Evolutionary conservation across 2,329 filamentous ascomycete species (phyloP), one percentile per base, ranked within the genome.

Genomic region (Clonostachys sp.): DNA sequence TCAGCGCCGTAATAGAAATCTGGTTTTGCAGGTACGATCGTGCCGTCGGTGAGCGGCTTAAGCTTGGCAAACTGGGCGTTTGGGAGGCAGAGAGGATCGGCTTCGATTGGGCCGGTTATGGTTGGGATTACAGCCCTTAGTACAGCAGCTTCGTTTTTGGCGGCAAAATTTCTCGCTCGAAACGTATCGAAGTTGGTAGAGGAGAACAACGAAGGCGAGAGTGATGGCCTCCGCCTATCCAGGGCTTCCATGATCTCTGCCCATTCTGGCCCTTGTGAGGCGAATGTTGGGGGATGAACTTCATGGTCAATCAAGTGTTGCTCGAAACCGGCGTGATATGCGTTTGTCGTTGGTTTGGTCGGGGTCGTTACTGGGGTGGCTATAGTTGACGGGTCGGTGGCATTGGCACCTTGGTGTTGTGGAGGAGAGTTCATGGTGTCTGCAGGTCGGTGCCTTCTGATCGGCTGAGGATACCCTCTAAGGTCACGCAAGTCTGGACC

Each of bases 201-300:
- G 1, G 61, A 55, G 51, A 68, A 67, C 34, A 52, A 43, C 24
- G 65, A 67, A 38, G 57, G 59, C 24, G 63, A 70, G 50, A 71
- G 63, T 17, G 66, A 69, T 13, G 52, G 44, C 53, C 63, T 56
- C 16, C 39, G 58, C 36, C 48, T 48, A n/a, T 48, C 49, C 16
- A 69, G 44, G 47, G 55, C 59, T 43, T 55, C 45, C 24, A 51
- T 53, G 14, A 65, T 49, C n/a, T 66, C 59, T 8, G 57, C 46
- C 57, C 55, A 60, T 47, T 69, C 65, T 48, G 61, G 64, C 48
- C 55, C 52, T 43, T 56, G 24, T 13, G 60, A 50, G 36, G 59
- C 59, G 17, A 46, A 56, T 38, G 48, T 33, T 34, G 61, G 24
- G 20, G 20, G 52, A 45, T 65, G 62, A 38, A 71, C 51, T 14